Evolutionary conservation across 2,329 filamentous ascomycete species (phyloP).

Genomic region (Stagonosporopsis vannaccii): DNA sequence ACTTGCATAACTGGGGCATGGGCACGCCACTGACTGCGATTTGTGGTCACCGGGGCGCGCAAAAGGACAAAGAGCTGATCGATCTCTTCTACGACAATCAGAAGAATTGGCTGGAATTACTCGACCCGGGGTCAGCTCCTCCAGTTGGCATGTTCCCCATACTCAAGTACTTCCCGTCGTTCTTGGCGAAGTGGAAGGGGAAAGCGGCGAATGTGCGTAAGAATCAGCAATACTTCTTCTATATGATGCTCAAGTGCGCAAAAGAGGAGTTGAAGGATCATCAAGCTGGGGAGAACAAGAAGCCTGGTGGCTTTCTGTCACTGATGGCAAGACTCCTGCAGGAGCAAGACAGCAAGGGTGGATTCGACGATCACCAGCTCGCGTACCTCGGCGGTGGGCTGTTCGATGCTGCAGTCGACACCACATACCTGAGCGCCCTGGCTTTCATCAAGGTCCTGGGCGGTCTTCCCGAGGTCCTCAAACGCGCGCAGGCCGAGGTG

Average conservation of each 20-base stretch:
- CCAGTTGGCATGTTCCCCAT: slow-evolving; percentile 9
- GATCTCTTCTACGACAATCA: slow-evolving; percentile 9
- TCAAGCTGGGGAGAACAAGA: neutral
- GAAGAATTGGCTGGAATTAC: slow-evolving; percentile 8
- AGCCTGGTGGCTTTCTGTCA: neutral
- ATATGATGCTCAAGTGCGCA: slow-evolving; percentile 7
- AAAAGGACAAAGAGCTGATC: slow-evolving; percentile 2
- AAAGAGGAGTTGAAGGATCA: slow-evolving; percentile 1
- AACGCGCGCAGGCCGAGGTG: slow-evolving; percentile 27
- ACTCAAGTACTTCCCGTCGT: slow-evolving; percentile 2
- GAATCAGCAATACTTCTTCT: neutral
- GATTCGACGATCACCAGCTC: slow-evolving; percentile 24
- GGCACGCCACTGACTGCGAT: slow-evolving; percentile 4
- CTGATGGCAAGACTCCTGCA: slow-evolving; percentile 3
- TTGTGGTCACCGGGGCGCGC: slow-evolving; percentile 8
- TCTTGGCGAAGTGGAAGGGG: slow-evolving; percentile 1
- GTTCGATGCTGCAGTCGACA: slow-evolving; percentile 34
- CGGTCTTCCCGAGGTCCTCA: slow-evolving; percentile 16
- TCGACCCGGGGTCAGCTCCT: neutral
- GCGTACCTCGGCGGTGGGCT: slow-evolving; percentile 28
- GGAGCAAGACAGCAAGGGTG: slow-evolving; percentile 8
- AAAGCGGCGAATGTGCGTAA: slow-evolving; percentile 1
- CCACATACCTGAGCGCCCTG: slow-evolving; percentile 21
- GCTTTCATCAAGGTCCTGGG: slow-evolving; percentile 20
- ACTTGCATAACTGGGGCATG: slow-evolving; percentile 8